A percentile compares a stretch with the other conserved stretches of the same genome.
Conservation (phyloP, 768 basidiomycete genomes). For the Pleurotus djamor region DNA sequence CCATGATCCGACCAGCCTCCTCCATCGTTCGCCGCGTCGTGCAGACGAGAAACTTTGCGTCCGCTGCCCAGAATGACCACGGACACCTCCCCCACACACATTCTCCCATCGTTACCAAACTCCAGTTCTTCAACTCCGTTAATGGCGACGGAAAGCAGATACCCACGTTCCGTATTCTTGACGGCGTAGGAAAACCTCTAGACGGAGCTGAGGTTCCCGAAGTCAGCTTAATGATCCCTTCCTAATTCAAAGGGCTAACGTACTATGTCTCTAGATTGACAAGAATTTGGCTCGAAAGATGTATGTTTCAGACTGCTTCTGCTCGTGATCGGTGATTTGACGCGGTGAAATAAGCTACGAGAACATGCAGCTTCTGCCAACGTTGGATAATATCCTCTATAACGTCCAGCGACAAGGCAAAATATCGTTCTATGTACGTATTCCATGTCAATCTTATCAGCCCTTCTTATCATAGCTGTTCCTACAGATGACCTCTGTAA, state of each 20-base stretch:
- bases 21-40: slow-evolving; percentile 13
- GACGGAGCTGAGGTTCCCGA: slow-evolving; percentile 77
- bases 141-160: slow-evolving; percentile 60
- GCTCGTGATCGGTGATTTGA: neutral
- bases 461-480: neutral
- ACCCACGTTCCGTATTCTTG: slow-evolving; percentile 85
- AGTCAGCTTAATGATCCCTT: slow-evolving; percentile 35
- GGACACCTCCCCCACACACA: slow-evolving; percentile 37
- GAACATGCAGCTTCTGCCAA: slow-evolving; percentile 77
- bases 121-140: slow-evolving; percentile 82
- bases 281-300: slow-evolving; percentile 63
- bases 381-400: slow-evolving; percentile 84
- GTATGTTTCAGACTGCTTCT: slow-evolving; percentile 26
- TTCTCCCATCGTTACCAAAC: slow-evolving; percentile 66
- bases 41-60: slow-evolving; percentile 14
- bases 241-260: neutral
- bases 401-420: slow-evolving; percentile 94
- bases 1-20: slow-evolving; percentile 32
- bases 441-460: neutral
- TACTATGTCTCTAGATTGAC: slow-evolving; percentile 49
- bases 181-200: slow-evolving; percentile 72
- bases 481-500: slow-evolving; percentile 74
- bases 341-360: slow-evolving; percentile 51
- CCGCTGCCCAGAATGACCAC: slow-evolving; percentile 4
- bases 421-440: slow-evolving; percentile 83